Evolutionary conservation across 2,329 filamentous ascomycete genomes (phyloP), one percentile per base, ranked within the genome.

Genomic region (Pseudophaeomoniella oleicola): DNA sequence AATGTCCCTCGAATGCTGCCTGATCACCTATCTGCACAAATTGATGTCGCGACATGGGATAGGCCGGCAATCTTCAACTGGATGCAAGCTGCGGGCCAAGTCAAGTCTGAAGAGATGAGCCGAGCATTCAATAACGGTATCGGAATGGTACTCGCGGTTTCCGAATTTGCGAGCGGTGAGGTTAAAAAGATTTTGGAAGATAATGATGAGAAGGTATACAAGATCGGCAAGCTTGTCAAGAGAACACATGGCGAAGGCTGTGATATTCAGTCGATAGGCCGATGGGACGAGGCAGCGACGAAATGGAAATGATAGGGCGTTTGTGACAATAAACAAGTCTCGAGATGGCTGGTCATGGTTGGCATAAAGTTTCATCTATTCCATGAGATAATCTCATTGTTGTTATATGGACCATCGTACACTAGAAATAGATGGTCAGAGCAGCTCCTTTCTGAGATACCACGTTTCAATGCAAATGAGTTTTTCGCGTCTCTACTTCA

Each of bases 1-100:
- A 98, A 98, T 57, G 80, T 98, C 16, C 90, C 90, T 18, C 78
- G 90, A 45, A 93, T 93, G 81, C 69, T 98, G 13, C 90, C 90
- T 2, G 58, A 70, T 19, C 66, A 77, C 32, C 72, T 98, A 4
- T 72, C 81, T 2, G 88, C 86, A 2, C 75, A 85, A 53, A 76
- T 98, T 38, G 81, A 94, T 50, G 81, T 81, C 33, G 63, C 67
- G 30, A 61, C 72, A 1, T 98, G 87, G 85, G 57, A 74, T 16
- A 68, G 86, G 31, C 85, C 82, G 0, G 63, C 72, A 1, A 81
- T 94, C 3, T 90, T 96, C 64, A 69, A 69, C 51, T 98, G 90
- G 90, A 69, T 98, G 49, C 85, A 86, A 63, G 59, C 66, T 45
- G 66, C 64, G 9, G 75, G 75, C n/a, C 80, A 81, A 42, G 77